These are phyloP conservation scores for Fomitopsis pulvina DNA, from an alignment of 768 basidiomycete genomes.

Conservation along the genomic window DNA sequence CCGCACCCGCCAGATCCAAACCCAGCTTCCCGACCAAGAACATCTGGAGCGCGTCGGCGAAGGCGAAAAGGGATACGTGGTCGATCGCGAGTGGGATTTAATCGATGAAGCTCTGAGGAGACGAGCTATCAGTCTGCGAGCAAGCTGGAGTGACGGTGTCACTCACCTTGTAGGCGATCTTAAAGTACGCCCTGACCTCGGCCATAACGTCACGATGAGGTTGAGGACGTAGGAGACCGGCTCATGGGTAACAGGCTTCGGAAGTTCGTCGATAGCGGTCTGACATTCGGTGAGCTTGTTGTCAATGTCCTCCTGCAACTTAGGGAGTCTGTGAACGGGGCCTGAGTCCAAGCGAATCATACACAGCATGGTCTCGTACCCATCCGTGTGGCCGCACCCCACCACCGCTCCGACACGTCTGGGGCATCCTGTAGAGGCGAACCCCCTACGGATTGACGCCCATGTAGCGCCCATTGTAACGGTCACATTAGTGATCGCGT, in stretches of 20 bases:
- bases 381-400: too few relatives aligned
- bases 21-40: conserved; percentile 20
- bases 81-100: conserved; percentile 37
- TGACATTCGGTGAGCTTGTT: conserved; percentile 5
- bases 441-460: too few relatives aligned
- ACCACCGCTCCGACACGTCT: too few relatives aligned
- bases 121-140: conserved; percentile 28
- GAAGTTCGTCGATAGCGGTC: conserved; percentile 7
- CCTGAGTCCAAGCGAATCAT: too few relatives aligned
- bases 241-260: conserved; percentile 7
- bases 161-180: conserved; percentile 37
- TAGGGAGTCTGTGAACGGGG: too few relatives aligned
- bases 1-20: conserved; percentile 12
- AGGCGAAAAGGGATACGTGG: conserved; percentile 36
- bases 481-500: too few relatives aligned
- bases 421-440: too few relatives aligned
- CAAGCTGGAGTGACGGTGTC: background rate
- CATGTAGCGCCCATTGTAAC: too few relatives aligned
- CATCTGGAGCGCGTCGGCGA: conserved; percentile 16
- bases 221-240: conserved; percentile 10
- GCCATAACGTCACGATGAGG: conserved; percentile 47
- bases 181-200: conserved; percentile 65
- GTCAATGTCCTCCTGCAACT: conserved; percentile 6
- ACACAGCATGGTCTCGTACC: too few relatives aligned
- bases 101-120: conserved; percentile 32